Percentiles rank a stretch among this genome's conserved stretches.
phyloP scores from a whole-genome alignment of 129 eudicot species.

The Smallanthus sonchifolius region DNA sequence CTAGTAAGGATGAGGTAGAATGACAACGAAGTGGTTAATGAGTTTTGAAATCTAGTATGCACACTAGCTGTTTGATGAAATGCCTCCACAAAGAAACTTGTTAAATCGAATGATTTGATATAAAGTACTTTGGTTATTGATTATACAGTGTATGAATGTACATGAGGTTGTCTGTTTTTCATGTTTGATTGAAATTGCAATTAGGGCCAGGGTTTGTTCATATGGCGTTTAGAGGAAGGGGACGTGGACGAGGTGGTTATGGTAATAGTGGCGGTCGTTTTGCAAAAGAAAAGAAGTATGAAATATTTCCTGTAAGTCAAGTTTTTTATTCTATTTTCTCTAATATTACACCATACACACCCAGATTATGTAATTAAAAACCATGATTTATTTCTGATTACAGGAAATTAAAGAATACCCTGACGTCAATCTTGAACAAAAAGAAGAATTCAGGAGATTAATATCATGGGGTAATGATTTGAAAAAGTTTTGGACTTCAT shows the following conservation, averaged over 20 bases:
- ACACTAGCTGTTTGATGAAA: too few relatives aligned
- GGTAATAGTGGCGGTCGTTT: not conserved
- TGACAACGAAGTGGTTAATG: too few relatives aligned
- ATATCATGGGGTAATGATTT: constrained; percentile 18
- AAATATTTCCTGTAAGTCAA: constrained; percentile 27
- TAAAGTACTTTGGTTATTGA: not conserved
- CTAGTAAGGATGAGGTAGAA: too few relatives aligned
- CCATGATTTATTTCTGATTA: constrained; percentile 11
- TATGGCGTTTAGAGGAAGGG: constrained; percentile 30
- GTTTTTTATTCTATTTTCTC: not conserved
- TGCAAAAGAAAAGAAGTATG: constrained; percentile 20
- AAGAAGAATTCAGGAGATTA: not conserved
- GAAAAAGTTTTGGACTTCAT: constrained; percentile 27
- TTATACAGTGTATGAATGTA: not conserved
- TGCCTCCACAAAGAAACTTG: too few relatives aligned
- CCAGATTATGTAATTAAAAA: not conserved
- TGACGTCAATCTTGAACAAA: constrained; percentile 20
- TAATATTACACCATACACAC: not conserved
- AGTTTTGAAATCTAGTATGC: too few relatives aligned
- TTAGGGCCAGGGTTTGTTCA: not conserved
- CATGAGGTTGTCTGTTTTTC: not conserved
- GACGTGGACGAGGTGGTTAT: constrained; percentile 14
- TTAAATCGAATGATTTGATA: too few relatives aligned
- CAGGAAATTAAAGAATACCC: constrained; percentile 32
- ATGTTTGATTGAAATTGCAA: not conserved